Percentiles rank a stretch among this genome's conserved stretches.
Evolutionary conservation across 2,329 filamentous ascomycete species (phyloP).

Genomic region (Chaetomiaceae sp.): DNA sequence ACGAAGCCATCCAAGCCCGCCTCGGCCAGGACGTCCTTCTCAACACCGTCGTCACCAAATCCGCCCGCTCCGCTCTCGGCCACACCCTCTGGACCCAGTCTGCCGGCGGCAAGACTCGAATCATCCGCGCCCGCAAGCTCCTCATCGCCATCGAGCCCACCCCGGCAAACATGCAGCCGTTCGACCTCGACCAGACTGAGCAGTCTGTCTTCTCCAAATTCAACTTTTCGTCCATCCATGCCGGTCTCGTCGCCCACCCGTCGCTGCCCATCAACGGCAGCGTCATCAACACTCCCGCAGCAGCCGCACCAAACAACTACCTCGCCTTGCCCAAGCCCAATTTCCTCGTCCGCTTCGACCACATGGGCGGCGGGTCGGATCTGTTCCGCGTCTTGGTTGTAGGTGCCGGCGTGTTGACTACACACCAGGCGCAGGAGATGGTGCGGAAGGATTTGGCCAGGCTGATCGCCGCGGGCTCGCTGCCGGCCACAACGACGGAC

Average conservation of each 20-base stretch:
- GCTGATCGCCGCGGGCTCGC: conserved; percentile 23
- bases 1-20: conserved; percentile 33
- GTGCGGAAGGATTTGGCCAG: conserved; percentile 24
- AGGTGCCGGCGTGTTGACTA: conserved; percentile 22
- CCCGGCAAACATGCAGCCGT: conserved; percentile 28
- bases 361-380: conserved; percentile 22
- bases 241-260: conserved; percentile 27
- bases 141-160: conserved; percentile 36
- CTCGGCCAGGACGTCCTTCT: conserved; percentile 36
- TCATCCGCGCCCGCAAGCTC: conserved; percentile 33
- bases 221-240: conserved; percentile 32
- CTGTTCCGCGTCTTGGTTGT: conserved; percentile 30
- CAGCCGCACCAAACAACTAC: conserved; percentile 27
- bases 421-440: conserved; percentile 25
- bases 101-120: conserved; percentile 22
- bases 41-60: conserved; percentile 31
- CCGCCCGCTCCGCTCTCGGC: conserved; percentile 30
- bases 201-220: conserved; percentile 31
- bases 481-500: conserved; percentile 17
- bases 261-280: conserved; percentile 29
- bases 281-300: conserved; percentile 30
- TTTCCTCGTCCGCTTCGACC: conserved; percentile 30
- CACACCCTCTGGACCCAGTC: conserved; percentile 31
- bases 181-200: conserved; percentile 33
- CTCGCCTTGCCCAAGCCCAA: conserved; percentile 26